Evolutionary conservation across 495 filamentous ascomycete genomes (phyloP), one percentile per base, ranked within the genome.

Genomic region (Elasticomyces elasticus): DNA sequence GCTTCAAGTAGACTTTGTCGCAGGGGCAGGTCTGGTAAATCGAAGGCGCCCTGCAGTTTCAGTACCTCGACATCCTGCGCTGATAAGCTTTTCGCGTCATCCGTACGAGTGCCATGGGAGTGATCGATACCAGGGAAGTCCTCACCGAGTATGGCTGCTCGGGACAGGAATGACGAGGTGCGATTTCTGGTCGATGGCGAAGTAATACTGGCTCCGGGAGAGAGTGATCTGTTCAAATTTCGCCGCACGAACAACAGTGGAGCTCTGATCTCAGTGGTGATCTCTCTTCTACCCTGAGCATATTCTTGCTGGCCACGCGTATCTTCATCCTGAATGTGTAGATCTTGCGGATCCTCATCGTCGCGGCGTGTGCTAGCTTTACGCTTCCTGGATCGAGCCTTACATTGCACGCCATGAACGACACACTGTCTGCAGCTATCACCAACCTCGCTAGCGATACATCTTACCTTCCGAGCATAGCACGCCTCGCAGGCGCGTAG

Each of bases 1-100:
- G 43, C 43, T 15, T 46, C 43, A 6, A 20, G 12, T 3, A 46
- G 43, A 15, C 43, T 46, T 25, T 46, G 43, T 3, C 43, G 43
- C 5, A 46, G 43, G 7, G 43, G 43, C 26, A 46, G 22, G 43
- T 46, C 43, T 6, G 43, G 43, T 22, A 46, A 11, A 3, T 46
- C 43, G 43, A 46, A 46, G 3, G 43, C 43, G 22, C 43, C 43
- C 6, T 46, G 43, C 15, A 46, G 43, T 23, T 25, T 46, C 43
- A 46, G n/a, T 11, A 23, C 25, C 43, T 46, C 25, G 7, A 46
- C 25, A 11, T 46, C 43, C 30, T 33, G 30, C 30, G 15, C 15
- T 15, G 30, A 33, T 15, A 33, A 15, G 30, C 30, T 15, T 7
- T 15, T 15, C 30, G 7, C 30, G 30, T 15, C 15, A 15, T 33